Evolutionary conservation across 192 early-diverging fungal genomes (phyloP), one percentile per base, ranked within the genome.

Genomic region (Backusella liffmaniae): DNA sequence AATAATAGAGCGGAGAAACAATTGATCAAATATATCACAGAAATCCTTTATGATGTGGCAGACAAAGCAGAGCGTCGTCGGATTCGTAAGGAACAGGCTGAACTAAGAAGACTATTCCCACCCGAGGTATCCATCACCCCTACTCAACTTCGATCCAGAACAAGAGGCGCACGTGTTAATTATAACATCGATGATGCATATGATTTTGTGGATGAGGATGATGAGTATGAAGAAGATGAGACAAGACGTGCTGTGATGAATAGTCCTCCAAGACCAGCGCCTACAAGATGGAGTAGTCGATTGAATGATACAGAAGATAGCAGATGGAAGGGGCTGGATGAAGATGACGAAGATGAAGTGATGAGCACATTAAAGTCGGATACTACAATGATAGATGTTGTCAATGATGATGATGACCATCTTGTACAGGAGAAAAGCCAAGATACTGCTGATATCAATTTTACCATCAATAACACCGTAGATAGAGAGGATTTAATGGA

Each of bases 241-340:
- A 23, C 36, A 26, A 39, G 35, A 41, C 16, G 36, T 9, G 37
- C 21, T 23, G 8, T 12, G 4, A 21, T 0, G 9, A 1, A 18
- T 26, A n/a, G n/a, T 10, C 67, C 73, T 6, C 70, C 32, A 30
- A 23, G 69, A 73, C 7, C 35, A 66, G 3, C 68, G 46, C 32
- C 39, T 30, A 69, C 62, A 32, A 21, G 74, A 77, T 10, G 72
- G 74, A 44, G 80, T 74, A 37, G 79, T 76, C 7, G 78, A 29
- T 5, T 76, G 67, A 34, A 85, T 39, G 42, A 39, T 30, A 21
- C 46, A 18, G 76, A 81, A 8, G 84, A 81, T 3, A 79, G 77
- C 75, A 8, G 76, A 77, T n/a, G 36, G 80, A 56, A 77, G 77
- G 30, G 75, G 74, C 70, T 74, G 72, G n/a, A 74, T 46, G 41